These are phyloP conservation scores for Microthlaspi erraticum DNA, from an alignment of 345 rosid genomes.

Conservation along the genomic window DNA sequence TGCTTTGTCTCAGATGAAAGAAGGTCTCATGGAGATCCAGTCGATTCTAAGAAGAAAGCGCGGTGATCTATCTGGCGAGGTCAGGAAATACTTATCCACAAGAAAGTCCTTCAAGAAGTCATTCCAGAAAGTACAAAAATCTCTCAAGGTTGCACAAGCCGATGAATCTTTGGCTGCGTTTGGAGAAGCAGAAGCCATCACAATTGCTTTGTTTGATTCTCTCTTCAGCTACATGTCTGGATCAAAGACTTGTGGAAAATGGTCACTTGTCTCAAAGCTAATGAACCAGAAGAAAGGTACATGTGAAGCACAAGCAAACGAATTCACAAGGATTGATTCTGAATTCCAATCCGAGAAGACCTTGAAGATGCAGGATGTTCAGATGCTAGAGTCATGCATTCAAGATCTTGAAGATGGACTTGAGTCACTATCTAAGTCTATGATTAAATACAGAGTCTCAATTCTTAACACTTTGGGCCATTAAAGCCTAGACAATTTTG, in stretches of 20 bases:
- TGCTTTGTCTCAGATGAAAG: conserved; percentile 47
- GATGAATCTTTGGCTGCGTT: conserved; percentile 21
- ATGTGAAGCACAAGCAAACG: background rate
- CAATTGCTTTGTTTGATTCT: conserved; percentile 35
- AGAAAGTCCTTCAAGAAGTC: conserved; percentile 31
- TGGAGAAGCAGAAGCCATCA: conserved; percentile 41
- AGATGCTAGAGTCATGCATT: conserved; percentile 47
- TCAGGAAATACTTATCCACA: conserved; percentile 32
- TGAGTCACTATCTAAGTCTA: conserved; percentile 40
- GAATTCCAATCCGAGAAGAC: conserved; percentile 15
- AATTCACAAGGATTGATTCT: conserved; percentile 36
- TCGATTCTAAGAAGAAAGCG: conserved; percentile 36
- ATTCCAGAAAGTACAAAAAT: conserved; percentile 30
- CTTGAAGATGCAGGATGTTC: conserved; percentile 33
- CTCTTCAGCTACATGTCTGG: conserved; percentile 34
- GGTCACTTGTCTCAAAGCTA: conserved; percentile 22
- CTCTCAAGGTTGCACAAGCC: conserved; percentile 13
- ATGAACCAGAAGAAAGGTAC: conserved; percentile 4
- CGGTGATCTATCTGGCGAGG: conserved; percentile 24
- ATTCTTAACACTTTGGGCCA: conserved; percentile 47
- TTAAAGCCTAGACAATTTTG: conserved; percentile 24
- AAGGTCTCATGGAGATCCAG: conserved; percentile 40
- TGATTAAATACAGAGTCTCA: conserved; percentile 51
- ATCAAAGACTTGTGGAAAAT: conserved; percentile 24
- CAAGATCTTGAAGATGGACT: conserved; percentile 49